A percentile compares a stretch with the other conserved stretches of the same genome.
Evolutionary conservation across 2,329 filamentous ascomycete genomes (phyloP).

Genomic region (Mycogone perniciosa): DNA sequence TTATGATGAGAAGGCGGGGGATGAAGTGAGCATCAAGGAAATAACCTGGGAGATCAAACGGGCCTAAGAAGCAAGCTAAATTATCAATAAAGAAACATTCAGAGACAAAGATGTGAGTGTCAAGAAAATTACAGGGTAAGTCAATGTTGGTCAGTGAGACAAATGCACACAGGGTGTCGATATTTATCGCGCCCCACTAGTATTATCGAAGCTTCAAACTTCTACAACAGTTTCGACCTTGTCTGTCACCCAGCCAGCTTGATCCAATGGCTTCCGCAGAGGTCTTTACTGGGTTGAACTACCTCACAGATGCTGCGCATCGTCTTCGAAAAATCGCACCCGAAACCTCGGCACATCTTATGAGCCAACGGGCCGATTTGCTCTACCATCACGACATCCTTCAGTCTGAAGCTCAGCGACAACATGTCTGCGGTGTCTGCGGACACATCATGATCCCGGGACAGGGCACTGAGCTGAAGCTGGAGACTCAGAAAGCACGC

Average conservation of each 20-base stretch:
- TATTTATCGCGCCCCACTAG: neutral
- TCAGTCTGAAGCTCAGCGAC: slow-evolving; percentile 42
- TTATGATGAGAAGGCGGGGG: slow-evolving; percentile 88
- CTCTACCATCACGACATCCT: slow-evolving; percentile 41
- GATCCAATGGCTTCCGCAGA: slow-evolving; percentile 16
- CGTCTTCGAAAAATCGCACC: slow-evolving; percentile 47
- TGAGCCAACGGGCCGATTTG: slow-evolving; percentile 46
- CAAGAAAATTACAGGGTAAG: neutral
- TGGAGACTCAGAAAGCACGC: slow-evolving; percentile 25
- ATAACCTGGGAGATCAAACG: slow-evolving; percentile 79
- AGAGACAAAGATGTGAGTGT: neutral
- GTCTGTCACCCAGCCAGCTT: too few species aligned
- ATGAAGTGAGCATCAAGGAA: slow-evolving; percentile 89
- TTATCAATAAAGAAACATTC: neutral
- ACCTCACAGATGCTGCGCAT: slow-evolving; percentile 54
- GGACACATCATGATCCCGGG: slow-evolving; percentile 55
- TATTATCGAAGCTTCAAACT: too few species aligned
- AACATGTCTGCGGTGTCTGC: slow-evolving; percentile 53
- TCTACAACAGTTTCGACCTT: too few species aligned
- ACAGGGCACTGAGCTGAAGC: slow-evolving; percentile 33
- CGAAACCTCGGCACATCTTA: slow-evolving; percentile 52
- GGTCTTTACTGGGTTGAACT: slow-evolving; percentile 29
- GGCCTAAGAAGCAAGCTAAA: slow-evolving; percentile 38
- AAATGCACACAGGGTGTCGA: neutral
- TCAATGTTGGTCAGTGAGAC: neutral